phyloP scores from a whole-genome alignment of 768 basidiomycete genomes.

The Gloeopeniophorella convolvens region DNA sequence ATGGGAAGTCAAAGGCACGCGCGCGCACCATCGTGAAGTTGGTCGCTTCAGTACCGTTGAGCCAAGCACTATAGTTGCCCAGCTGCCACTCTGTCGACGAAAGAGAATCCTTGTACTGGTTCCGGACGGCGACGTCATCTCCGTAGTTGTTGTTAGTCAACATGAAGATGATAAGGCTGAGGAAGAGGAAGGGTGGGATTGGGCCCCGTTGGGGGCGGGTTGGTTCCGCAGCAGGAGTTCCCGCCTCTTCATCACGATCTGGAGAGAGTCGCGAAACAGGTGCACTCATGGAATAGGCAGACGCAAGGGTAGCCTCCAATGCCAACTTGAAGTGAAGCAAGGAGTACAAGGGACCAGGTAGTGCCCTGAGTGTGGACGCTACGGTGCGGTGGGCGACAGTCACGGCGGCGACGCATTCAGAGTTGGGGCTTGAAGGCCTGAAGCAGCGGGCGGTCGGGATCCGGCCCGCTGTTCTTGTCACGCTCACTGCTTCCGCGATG shows the following conservation, averaged over 20 bases:
- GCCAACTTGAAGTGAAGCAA: too few species aligned
- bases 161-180: conserved; percentile 70
- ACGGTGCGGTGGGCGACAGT: too few species aligned
- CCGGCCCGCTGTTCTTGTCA: too few species aligned
- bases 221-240: not conserved
- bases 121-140: conserved; percentile 58
- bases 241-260: conserved; percentile 4
- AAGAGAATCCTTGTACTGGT: conserved; percentile 62
- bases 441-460: too few species aligned
- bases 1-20: not conserved
- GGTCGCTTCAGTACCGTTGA: conserved; percentile 51
- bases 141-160: conserved; percentile 61
- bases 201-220: conserved; percentile 45
- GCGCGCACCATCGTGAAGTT: conserved; percentile 58
- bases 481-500: too few species aligned
- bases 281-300: not conserved
- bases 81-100: conserved; percentile 50
- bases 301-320: too few species aligned
- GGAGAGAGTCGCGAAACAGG: not conserved
- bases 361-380: too few species aligned
- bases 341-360: too few species aligned
- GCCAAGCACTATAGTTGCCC: conserved; percentile 71
- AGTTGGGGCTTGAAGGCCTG: too few species aligned
- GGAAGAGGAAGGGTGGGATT: conserved; percentile 66
- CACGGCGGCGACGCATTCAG: too few species aligned